Evolutionary conservation across 2,329 filamentous ascomycete genomes (phyloP), one percentile per base, ranked within the genome.

Genomic region (Pseudogymnoascus verrucosus): DNA sequence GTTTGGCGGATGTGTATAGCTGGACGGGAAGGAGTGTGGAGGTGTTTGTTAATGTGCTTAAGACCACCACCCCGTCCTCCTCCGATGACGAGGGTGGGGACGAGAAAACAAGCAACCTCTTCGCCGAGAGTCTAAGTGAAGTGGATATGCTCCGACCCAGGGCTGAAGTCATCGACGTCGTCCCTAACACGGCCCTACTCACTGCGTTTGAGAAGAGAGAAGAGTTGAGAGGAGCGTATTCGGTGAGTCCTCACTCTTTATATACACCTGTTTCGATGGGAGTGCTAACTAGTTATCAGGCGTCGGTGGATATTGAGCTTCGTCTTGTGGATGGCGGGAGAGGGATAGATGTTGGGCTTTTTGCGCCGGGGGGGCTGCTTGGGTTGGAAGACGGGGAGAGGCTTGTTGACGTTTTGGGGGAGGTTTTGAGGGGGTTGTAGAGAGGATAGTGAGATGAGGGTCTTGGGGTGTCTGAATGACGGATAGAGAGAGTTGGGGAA

Each of bases 21-120:
- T 96, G 91, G 91, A 93, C 90, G 0, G 89, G 88, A 0, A 76
- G 91, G 1, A 78, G 75, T 62, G 74, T 96, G 1, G 83, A 89
- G 68, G 86, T 83, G 0, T 93, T 90, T 76, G 85, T 96, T 69
- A 97, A 97, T 73, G 95, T 96, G 67, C 74, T 96, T 16, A 85
- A 71, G 51, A 51, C 63, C 59, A 37, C 63, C 2, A 26, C 42
- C 39, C 11, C 47, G 2, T 42, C 39, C 44, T 28, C 44, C 23
- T 51, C 44, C 5, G 14, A 16, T 11, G 19, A 6, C 1, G 37
- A n/a, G 31, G 16, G 7, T 39, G 59, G 37, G 23, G n/a, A 34
- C 11, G 31, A 28, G 28, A 40, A 28, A 23, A 7, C 14, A 26
- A n/a, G 7, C 26, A 7, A 12, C 2, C 21, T 21, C 4, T 42